A percentile compares a stretch with the other conserved stretches of the same genome.
Evolutionary conservation across 1,139 yeast species (phyloP).

Genomic region (Taiozyma sp.): DNA sequence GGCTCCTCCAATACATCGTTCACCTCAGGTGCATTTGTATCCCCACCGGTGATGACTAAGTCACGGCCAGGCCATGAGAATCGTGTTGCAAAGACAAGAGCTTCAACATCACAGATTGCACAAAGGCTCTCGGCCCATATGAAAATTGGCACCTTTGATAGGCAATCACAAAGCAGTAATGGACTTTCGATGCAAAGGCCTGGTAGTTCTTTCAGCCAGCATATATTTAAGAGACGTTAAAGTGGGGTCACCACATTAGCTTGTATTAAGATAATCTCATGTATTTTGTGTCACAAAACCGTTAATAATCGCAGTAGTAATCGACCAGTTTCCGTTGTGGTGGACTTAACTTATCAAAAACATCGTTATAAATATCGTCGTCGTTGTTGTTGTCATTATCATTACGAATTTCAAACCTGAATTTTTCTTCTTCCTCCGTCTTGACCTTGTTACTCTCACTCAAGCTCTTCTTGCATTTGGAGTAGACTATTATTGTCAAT

Average conservation of each 20-base stretch:
- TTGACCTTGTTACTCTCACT: conserved; percentile 10
- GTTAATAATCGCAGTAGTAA: conserved; percentile 28
- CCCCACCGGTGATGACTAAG: background rate
- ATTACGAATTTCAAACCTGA: conserved; percentile 7
- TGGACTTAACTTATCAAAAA: conserved; percentile 28
- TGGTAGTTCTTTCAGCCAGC: conserved; percentile 11
- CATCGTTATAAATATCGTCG: conserved; percentile 21
- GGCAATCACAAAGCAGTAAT: conserved; percentile 1
- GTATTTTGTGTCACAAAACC: background rate
- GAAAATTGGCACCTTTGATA: conserved; percentile 17
- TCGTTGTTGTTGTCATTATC: conserved; percentile 9
- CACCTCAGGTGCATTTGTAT: conserved; percentile 3
- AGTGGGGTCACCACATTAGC: no score
- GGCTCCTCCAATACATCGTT: conserved; percentile 11
- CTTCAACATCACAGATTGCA: conserved; percentile 19
- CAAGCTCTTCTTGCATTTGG: conserved; percentile 24
- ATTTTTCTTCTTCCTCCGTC: conserved; percentile 2
- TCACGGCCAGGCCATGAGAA: background rate
- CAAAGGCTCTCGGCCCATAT: conserved; percentile 21
- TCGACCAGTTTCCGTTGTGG: conserved; percentile 38
- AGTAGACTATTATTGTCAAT: conserved; percentile 38
- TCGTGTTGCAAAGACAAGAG: conserved; percentile 13
- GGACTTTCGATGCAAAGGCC: conserved; percentile 10
- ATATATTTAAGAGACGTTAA: conserved; percentile 9
- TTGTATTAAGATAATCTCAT: background rate